Evolutionary conservation across 2,329 filamentous ascomycete genomes (phyloP), one percentile per base, ranked within the genome.

Genomic region (Calonectria naviculata): DNA sequence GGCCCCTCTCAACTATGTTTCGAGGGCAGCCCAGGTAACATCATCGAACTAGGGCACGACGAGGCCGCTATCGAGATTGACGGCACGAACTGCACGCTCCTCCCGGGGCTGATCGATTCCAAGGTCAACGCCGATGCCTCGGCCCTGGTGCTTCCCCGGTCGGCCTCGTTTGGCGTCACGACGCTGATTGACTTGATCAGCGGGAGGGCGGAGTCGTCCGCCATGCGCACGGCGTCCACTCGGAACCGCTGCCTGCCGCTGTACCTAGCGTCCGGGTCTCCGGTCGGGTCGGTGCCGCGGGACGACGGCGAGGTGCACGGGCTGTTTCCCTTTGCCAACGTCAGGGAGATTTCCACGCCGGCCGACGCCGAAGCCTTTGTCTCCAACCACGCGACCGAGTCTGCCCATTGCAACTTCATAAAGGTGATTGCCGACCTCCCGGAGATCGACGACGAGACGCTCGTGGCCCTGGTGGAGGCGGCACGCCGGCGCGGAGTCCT

Each of bases 61-160:
- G 29, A 67, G 5, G 3, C 29, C 4, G 49, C 49, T n/a, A 58
- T 65, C 28, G 26, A 24, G 1, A 67, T 86, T 83, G 79, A 93
- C 19, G 73, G 73, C 28, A 58, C 65, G 4, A 67, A 66, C 44
- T 71, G 70, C 36, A 73, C 69, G 1, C 28, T 75, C 5, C 46
- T 74, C 3, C 71, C 74, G 5, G 71, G 63, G 15, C 56, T 77
- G 19, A 73, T 75, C 24, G 74, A 75, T 38, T 61, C 69, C 42
- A 71, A 68, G 19, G 38, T 73, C 28, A 61, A 73, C 46, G 31
- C 62, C 9, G 65, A 66, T n/a, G 44, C 66, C 4, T 38, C 58
- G 4, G 31, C n/a, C 1, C 26, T 21, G 29, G 58, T 65, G 9
- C 61, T 74, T 4, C 34, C 24, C 17, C 17, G 19, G 5, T 71